Percentiles rank a stretch among this genome's conserved stretches.
Conservation (phyloP, 371 early-diverging fungal species). For the Fennellomyces sp. region DNA sequence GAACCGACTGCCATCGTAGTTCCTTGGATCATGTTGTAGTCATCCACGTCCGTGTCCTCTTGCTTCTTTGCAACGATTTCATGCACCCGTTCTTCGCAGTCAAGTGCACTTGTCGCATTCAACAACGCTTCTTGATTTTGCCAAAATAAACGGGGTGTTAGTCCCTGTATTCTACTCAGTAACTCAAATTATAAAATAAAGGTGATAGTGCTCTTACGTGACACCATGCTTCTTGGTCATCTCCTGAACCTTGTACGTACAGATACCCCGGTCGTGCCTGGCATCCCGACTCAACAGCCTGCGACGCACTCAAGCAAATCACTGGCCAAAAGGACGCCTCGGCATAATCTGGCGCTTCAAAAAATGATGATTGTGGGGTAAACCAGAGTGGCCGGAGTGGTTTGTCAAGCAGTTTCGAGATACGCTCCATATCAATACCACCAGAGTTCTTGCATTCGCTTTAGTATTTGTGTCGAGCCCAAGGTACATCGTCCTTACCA, state of each 20-base stretch:
- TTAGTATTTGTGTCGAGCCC: not conserved
- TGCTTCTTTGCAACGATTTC: constrained; percentile 36
- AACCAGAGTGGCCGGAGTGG: constrained; percentile 86
- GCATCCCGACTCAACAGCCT: constrained; percentile 58
- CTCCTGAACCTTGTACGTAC: constrained; percentile 90
- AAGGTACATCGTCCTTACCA: constrained; percentile 25
- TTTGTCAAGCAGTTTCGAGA: constrained; percentile 49
- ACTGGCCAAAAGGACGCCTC: constrained; percentile 64
- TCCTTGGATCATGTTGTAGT: constrained; percentile 53
- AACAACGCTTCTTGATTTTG: constrained; percentile 55
- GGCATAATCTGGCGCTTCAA: constrained; percentile 52
- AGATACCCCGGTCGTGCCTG: constrained; percentile 50
- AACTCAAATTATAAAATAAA: not conserved
- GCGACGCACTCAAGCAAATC: constrained; percentile 76
- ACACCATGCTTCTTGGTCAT: constrained; percentile 89
- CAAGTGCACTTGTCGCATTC: constrained; percentile 23
- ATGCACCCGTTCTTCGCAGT: constrained; percentile 52
- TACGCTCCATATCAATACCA: constrained; percentile 50
- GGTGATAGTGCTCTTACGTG: not conserved
- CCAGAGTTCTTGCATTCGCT: not conserved
- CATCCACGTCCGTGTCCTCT: constrained; percentile 8
- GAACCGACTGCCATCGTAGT: constrained; percentile 68
- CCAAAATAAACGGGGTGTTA: constrained; percentile 75
- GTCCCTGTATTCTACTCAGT: constrained; percentile 11
- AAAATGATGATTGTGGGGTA: constrained; percentile 63